Percentiles rank a stretch among this genome's conserved stretches.
phyloP scores from a whole-genome alignment of 192 early-diverging fungal genomes.

The Backusella australiensis region DNA sequence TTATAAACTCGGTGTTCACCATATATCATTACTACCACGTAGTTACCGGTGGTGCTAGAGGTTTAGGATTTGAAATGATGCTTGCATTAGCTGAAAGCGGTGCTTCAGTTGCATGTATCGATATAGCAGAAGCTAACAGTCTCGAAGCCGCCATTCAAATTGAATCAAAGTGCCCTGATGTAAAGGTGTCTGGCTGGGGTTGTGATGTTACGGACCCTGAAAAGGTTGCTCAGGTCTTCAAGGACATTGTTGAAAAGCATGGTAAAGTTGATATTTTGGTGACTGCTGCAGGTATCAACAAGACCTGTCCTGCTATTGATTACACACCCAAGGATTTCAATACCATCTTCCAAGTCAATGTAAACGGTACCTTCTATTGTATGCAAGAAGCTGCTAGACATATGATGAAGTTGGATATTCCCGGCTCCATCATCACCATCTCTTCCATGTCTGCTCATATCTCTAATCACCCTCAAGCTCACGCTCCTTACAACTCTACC shows the following conservation, averaged over 20 bases:
- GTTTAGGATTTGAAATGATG: constrained; percentile 42
- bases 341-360: constrained; percentile 35
- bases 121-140: constrained; percentile 17
- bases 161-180: constrained; percentile 7
- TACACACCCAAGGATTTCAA: constrained; percentile 26
- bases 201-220: constrained; percentile 35
- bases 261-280: constrained; percentile 33
- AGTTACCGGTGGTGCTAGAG: constrained; percentile 41
- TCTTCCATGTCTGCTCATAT: constrained; percentile 40
- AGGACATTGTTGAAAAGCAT: constrained; percentile 28
- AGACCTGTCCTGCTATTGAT: constrained; percentile 30
- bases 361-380: constrained; percentile 36
- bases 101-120: constrained; percentile 38
- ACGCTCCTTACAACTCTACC: constrained; percentile 45
- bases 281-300: constrained; percentile 36
- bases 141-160: constrained; percentile 12
- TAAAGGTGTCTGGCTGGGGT: constrained; percentile 31
- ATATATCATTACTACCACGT: too few species aligned
- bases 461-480: constrained; percentile 35
- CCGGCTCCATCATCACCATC: constrained; percentile 40
- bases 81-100: constrained; percentile 34
- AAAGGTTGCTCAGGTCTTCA: constrained; percentile 26
- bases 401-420: constrained; percentile 26
- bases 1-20: background rate
- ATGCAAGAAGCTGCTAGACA: constrained; percentile 36